Percentiles rank a stretch among this genome's conserved stretches.
phyloP scores from a whole-genome alignment of 2,329 filamentous ascomycete species.

The Aspergillus udagawae region DNA sequence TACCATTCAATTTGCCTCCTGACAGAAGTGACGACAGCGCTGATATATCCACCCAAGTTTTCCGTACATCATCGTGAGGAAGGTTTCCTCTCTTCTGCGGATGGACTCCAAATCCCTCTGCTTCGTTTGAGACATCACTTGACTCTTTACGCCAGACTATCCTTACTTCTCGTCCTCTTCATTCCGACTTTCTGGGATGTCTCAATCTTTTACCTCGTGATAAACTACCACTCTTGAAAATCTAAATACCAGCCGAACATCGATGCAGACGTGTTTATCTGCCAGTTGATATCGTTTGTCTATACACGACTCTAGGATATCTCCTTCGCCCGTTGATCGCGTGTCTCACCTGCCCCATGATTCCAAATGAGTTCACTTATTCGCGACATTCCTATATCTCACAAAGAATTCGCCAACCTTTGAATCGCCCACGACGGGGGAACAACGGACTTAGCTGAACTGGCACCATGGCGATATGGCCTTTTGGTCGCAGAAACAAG shows the following conservation, averaged over 20 bases:
- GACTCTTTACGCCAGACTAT: background rate
- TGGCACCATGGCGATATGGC: constrained; percentile 71
- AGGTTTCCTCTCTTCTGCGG: background rate
- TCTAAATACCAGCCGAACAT: background rate
- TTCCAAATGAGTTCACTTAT: constrained; percentile 26
- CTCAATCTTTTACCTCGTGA: background rate
- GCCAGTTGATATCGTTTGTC: constrained; percentile 1
- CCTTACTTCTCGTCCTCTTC: background rate
- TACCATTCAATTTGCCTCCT: background rate
- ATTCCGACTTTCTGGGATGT: background rate
- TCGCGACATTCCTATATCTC: constrained; percentile 11
- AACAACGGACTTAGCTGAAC: constrained; percentile 8
- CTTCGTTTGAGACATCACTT: background rate
- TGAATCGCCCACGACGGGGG: constrained; percentile 17
- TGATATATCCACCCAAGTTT: background rate
- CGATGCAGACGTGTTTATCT: background rate
- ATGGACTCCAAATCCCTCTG: background rate
- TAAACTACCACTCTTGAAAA: background rate
- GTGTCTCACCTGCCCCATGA: constrained; percentile 10
- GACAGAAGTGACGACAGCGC: background rate
- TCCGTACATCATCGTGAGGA: background rate
- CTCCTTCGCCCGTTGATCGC: constrained; percentile 8
- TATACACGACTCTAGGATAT: background rate
- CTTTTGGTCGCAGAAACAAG: constrained; percentile 70
- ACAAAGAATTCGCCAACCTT: constrained; percentile 16